phyloP scores from a whole-genome alignment of 257 asterid species.

The Solanum pimpinellifolium region DNA sequence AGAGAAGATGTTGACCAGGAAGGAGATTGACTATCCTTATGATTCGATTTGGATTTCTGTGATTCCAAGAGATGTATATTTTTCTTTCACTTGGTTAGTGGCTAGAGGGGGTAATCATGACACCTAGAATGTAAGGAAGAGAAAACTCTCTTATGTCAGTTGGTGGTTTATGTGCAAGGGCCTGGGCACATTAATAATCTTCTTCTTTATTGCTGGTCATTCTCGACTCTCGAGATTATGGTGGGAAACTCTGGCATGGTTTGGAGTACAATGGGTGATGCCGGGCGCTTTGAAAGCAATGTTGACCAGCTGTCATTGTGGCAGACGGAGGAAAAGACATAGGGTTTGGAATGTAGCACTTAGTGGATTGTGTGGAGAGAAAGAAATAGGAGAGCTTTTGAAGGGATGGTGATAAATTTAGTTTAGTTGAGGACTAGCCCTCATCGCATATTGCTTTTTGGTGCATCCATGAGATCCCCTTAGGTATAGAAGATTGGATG shows the following conservation, averaged over 20 bases:
- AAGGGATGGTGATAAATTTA: not conserved
- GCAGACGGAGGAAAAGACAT: not conserved
- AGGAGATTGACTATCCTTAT: not conserved
- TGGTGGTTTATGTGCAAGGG: not conserved
- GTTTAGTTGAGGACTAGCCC: not conserved
- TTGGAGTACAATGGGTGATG: not conserved
- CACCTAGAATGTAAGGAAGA: not conserved
- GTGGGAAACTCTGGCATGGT: not conserved
- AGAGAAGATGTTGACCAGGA: not conserved
- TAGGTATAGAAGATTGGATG: not conserved
- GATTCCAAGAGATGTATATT: not conserved
- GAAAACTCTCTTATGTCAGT: not conserved
- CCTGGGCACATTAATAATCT: not conserved
- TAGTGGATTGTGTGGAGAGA: not conserved
- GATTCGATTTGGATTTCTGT: not conserved
- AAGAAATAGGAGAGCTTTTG: not conserved
- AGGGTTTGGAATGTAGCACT: not conserved
- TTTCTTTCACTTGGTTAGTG: not conserved
- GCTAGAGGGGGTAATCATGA: not conserved
- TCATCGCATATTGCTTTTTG: not conserved
- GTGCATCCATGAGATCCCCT: not conserved
- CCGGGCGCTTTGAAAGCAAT: not conserved
- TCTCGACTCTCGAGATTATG: not conserved
- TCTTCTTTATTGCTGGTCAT: not conserved
- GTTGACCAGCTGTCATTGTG: not conserved